phyloP scores from a whole-genome alignment of 2,329 filamentous ascomycete species.

The Trichoderma sp. region DNA sequence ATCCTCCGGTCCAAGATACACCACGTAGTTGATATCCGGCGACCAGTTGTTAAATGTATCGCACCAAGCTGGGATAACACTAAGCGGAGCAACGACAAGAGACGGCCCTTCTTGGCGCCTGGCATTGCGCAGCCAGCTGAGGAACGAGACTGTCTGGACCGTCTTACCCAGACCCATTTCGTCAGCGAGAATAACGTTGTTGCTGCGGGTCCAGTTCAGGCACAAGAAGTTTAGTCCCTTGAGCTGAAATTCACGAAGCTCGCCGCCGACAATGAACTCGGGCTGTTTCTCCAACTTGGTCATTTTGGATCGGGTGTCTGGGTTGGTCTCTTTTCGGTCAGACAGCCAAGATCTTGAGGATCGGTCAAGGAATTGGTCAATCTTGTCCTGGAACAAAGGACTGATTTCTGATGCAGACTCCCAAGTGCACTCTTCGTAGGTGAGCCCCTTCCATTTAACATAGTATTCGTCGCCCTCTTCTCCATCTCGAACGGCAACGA shows the following conservation, averaged over 20 bases:
- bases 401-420: slow-evolving; percentile 77
- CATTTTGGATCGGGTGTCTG: slow-evolving; percentile 74
- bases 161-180: slow-evolving; percentile 99
- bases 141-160: slow-evolving; percentile 93
- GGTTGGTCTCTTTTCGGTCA: slow-evolving; percentile 75
- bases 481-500: slow-evolving; percentile 81
- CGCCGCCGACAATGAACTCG: slow-evolving; percentile 79
- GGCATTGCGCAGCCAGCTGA: slow-evolving; percentile 94
- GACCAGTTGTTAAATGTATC: slow-evolving; percentile 98
- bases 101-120: slow-evolving; percentile 91
- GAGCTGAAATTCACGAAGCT: slow-evolving; percentile 90
- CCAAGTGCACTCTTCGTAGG: slow-evolving; percentile 96
- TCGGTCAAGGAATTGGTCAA: slow-evolving; percentile 88
- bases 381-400: slow-evolving; percentile 80
- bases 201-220: slow-evolving; percentile 91
- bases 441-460: slow-evolving; percentile 95
- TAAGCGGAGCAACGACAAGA: slow-evolving; percentile 94
- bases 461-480: slow-evolving; percentile 86
- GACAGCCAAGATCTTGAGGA: slow-evolving; percentile 80
- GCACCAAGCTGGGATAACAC: slow-evolving; percentile 96
- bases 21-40: slow-evolving; percentile 93
- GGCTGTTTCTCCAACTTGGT: slow-evolving; percentile 79
- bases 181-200: slow-evolving; percentile 96
- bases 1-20: slow-evolving; percentile 89
- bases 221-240: slow-evolving; percentile 93